Evolutionary conservation across 2,329 filamentous ascomycete species (phyloP).

Genomic region (Phaeomoniella chlamydospora): DNA sequence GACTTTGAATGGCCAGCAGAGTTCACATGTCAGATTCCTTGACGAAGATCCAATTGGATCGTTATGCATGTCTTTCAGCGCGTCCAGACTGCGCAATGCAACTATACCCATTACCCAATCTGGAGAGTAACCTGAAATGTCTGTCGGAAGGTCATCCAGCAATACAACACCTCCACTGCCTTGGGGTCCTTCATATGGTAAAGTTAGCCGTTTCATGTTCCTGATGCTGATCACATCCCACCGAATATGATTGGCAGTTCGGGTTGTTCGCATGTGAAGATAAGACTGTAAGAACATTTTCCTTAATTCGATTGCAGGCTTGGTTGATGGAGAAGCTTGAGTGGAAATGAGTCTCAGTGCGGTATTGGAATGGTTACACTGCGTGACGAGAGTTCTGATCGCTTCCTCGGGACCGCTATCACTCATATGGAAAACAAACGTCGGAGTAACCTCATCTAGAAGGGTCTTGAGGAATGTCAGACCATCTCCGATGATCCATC

Average conservation of each 20-base stretch:
- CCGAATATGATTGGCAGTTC: not conserved
- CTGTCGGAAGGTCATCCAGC: too few relatives aligned
- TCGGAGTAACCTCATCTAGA: not conserved
- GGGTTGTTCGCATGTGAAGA: not conserved
- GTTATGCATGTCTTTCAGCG: too few relatives aligned
- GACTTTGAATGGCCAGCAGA: not conserved
- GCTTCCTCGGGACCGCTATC: not conserved
- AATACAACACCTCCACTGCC: too few relatives aligned
- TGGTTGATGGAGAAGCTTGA: not conserved
- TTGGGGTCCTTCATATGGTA: too few relatives aligned
- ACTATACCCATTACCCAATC: not conserved
- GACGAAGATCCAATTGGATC: too few relatives aligned
- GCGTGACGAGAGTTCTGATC: not conserved
- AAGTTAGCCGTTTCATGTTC: too few relatives aligned
- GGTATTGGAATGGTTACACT: not conserved
- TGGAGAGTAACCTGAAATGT: too few relatives aligned
- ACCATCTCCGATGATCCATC: constrained; percentile 39
- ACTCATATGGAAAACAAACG: not conserved
- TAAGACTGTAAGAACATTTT: not conserved
- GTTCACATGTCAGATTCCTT: not conserved
- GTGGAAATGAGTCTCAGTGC: not conserved
- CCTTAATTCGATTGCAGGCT: not conserved
- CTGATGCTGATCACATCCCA: not conserved
- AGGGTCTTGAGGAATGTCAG: constrained; percentile 13
- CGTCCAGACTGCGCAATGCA: not conserved